Evolutionary conservation across 2,329 filamentous ascomycete species (phyloP), one percentile per base, ranked within the genome.

Genomic region (Cladosporium austrohemisphaericum): DNA sequence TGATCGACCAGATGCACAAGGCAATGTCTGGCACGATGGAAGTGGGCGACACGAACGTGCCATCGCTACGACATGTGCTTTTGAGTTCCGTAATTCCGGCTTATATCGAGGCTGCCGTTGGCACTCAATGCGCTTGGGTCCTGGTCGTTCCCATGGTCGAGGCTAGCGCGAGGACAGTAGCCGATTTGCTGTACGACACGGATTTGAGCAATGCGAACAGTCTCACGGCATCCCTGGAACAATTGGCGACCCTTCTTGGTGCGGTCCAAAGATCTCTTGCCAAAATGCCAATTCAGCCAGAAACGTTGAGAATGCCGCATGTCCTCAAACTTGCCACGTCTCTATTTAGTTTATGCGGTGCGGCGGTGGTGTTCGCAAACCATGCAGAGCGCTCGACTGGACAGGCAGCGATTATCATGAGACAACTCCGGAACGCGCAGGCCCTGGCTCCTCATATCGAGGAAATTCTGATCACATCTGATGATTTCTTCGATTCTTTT

Each of bases 61-160:
- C 73, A 13, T 76, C 71, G 2, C 66, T 84, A 26, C 71, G 77
- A 5, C 66, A 71, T 6, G 71, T 78, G 5, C 62, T 84, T 6
- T 57, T 82, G 14, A 73, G 75, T 48, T 72, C 71, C 32, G 70
- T 83, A 11, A 75, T 83, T 47, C 79, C 80, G 2, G 74, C 74
- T 2, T 84, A 83, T 58, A 67, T 83, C 20, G 72, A 76, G 54
- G 63, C 60, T 1, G 65, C 73, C 0, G 72, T 80, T 43, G 64
- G 58, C 11, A 73, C 70, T 11, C 55, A 67, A 3, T 66, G 66
- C 19, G 74, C 74, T 2, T 80, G 78, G 72, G 68, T 81, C 14
- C 62, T 81, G 3, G 71, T 72, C 4, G 57, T 68, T 14, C 80
- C 81, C 0, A 67, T 83, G 5, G 59, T 83, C 20, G 66, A 75